phyloP scores from a whole-genome alignment of 805 yeast species.

The Wickerhamiella brachini region DNA sequence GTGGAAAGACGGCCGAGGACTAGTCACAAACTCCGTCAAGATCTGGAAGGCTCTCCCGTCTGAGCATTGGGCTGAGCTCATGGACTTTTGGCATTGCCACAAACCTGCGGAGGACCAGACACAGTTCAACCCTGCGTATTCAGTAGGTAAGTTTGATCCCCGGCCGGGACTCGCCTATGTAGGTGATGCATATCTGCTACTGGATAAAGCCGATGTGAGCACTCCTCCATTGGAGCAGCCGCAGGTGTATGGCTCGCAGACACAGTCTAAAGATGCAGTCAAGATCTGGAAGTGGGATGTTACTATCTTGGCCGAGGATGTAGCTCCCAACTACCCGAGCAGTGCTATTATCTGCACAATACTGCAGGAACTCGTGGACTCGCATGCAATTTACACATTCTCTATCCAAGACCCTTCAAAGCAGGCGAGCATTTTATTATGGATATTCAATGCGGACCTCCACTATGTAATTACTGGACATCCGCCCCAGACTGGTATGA shows the following conservation, averaged over 20 bases:
- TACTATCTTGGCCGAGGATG: constrained; percentile 18
- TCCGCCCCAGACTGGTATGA: constrained; percentile 25
- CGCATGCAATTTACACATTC: constrained; percentile 24
- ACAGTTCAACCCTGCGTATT: constrained; percentile 16
- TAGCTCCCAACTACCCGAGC: constrained; percentile 4
- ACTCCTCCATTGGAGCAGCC: not conserved
- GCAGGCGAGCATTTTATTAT: constrained; percentile 17
- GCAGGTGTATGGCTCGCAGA: not conserved
- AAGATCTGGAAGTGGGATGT: constrained; percentile 48
- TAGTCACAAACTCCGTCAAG: not conserved
- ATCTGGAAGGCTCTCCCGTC: constrained; percentile 59
- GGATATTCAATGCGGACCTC: constrained; percentile 40
- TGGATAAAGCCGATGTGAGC: constrained; percentile 21
- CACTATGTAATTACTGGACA: constrained; percentile 16
- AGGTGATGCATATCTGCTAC: constrained; percentile 43
- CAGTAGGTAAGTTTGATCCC: constrained; percentile 27
- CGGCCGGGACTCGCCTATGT: constrained; percentile 30
- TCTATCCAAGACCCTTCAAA: constrained; percentile 4
- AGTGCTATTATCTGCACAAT: constrained; percentile 11
- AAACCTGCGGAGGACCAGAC: constrained; percentile 21
- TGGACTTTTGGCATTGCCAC: constrained; percentile 98
- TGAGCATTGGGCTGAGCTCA: constrained; percentile 84
- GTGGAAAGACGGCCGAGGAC: constrained; percentile 6
- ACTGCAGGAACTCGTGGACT: constrained; percentile 19
- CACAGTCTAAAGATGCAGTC: not conserved